These are phyloP conservation scores for Trichoderma pleuroti DNA, from an alignment of 2,329 filamentous ascomycete species.

Conservation along the genomic window DNA sequence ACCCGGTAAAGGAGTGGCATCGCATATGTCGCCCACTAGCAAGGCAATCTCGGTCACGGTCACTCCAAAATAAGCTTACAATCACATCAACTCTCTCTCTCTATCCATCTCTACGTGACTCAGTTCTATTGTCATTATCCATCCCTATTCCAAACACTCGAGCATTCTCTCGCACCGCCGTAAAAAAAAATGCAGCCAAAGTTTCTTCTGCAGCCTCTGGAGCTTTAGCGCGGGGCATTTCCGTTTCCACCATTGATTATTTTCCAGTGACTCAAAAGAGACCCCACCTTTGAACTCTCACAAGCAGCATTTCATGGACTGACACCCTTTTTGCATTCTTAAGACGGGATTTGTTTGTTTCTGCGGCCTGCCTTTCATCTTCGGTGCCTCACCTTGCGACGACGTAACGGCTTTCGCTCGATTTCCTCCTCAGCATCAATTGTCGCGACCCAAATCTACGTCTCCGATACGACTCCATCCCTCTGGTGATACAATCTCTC, in stretches of 20 bases:
- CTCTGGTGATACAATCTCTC: neutral
- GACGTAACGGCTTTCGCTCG: neutral
- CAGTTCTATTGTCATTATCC: too few species aligned
- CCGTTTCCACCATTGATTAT: conserved; percentile 22
- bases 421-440: neutral
- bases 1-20: neutral
- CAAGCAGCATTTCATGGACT: conserved; percentile 3
- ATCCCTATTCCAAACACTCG: too few species aligned
- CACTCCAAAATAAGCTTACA: too few species aligned
- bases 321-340: neutral
- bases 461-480: neutral
- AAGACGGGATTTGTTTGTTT: neutral
- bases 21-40: neutral
- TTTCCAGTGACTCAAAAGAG: conserved; percentile 35
- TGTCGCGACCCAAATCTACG: neutral
- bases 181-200: neutral
- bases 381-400: neutral
- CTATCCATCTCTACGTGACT: too few species aligned
- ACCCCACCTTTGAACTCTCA: conserved; percentile 18
- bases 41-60: too few species aligned
- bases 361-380: neutral
- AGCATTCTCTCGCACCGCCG: neutral
- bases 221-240: conserved; percentile 35
- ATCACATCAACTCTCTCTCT: neutral
- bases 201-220: neutral